A percentile compares a stretch with the other conserved stretches of the same genome.
These are phyloP conservation scores for Suhomyces chickasaworum DNA, from an alignment of 1,139 yeast genomes.

Conservation along the genomic window DNA sequence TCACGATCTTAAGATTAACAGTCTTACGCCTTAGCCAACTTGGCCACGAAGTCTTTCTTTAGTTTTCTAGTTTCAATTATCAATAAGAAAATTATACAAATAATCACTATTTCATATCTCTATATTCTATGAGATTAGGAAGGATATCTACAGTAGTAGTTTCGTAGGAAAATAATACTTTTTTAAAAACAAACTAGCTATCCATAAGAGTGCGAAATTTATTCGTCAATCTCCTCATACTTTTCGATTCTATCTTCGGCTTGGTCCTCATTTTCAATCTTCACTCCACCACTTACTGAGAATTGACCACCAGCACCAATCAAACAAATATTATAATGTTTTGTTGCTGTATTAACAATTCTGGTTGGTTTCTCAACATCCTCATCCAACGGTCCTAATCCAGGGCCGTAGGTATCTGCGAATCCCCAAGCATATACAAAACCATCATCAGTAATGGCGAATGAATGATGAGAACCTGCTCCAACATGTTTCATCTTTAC, in stretches of 20 bases:
- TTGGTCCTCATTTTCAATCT: constrained; percentile 60
- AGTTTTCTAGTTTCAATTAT: too few species aligned
- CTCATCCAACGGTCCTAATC: constrained; percentile 89
- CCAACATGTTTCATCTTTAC: constrained; percentile 63
- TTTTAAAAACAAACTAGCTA: neutral
- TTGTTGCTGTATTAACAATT: constrained; percentile 91
- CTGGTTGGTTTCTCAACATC: constrained; percentile 86
- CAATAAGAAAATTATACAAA: too few species aligned
- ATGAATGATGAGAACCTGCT: constrained; percentile 89
- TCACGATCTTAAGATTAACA: constrained; percentile 52
- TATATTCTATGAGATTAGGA: too few species aligned
- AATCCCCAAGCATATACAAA: constrained; percentile 95
- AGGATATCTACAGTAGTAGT: neutral
- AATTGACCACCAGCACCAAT: constrained; percentile 97
- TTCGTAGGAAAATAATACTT: neutral
- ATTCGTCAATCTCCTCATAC: constrained; percentile 45
- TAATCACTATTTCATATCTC: too few species aligned
- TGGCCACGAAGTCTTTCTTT: constrained; percentile 51
- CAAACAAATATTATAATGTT: constrained; percentile 63
- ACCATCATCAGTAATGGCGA: constrained; percentile 85
- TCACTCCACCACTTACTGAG: constrained; percentile 80
- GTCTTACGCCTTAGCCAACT: constrained; percentile 61
- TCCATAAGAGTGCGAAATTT: neutral
- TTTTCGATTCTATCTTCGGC: constrained; percentile 61
- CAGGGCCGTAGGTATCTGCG: constrained; percentile 94